These are phyloP conservation scores for Cyphellophora attinorum DNA, from an alignment of 2,329 filamentous ascomycete genomes.

Conservation along the genomic window DNA sequence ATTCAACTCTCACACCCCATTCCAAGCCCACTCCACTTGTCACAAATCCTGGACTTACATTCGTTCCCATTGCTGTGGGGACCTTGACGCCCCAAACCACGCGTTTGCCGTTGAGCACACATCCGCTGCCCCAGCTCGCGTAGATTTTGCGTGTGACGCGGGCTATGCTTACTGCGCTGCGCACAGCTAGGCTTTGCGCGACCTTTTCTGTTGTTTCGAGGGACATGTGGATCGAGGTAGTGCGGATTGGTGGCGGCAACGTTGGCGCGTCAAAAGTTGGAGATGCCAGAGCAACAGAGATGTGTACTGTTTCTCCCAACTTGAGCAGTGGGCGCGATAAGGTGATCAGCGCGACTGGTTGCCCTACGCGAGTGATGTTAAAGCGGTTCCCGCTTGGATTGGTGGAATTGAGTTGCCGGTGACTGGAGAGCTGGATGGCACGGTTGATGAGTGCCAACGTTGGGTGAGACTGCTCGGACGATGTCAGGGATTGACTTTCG, in stretches of 20 bases:
- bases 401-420: constrained; percentile 39
- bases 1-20: constrained; percentile 86
- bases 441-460: constrained; percentile 63
- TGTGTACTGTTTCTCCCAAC: constrained; percentile 76
- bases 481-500: constrained; percentile 6
- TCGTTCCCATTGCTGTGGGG: constrained; percentile 47
- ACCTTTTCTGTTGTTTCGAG: constrained; percentile 83
- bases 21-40: constrained; percentile 79
- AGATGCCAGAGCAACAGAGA: constrained; percentile 68
- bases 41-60: constrained; percentile 80
- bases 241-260: too few relatives aligned
- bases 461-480: constrained; percentile 1
- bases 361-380: constrained; percentile 87
- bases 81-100: constrained; percentile 76
- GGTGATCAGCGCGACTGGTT: constrained; percentile 81
- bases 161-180: constrained; percentile 76
- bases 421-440: constrained; percentile 74
- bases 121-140: constrained; percentile 67
- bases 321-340: constrained; percentile 81
- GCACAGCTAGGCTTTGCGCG: constrained; percentile 67
- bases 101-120: constrained; percentile 69
- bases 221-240: constrained; percentile 69
- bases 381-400: constrained; percentile 82
- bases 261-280: not conserved
- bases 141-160: constrained; percentile 78